Base-by-base conservation (phyloP, 2,329 filamentous ascomycete species). In the Remersonia thermophila region DNA sequence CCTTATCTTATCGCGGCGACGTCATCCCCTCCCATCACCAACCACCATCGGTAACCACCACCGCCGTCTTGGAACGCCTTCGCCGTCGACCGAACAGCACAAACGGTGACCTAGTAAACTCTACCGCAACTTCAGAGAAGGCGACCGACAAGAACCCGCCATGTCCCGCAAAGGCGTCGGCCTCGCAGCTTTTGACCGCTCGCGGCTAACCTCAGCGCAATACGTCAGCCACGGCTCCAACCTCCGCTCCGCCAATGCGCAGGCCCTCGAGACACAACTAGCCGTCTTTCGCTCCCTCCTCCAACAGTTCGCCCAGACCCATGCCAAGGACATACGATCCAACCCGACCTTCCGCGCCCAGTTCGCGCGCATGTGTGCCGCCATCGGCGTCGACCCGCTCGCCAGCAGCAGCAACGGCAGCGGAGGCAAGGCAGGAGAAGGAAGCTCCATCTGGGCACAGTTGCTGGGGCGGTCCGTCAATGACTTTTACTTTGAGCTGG, bases 401-500 rank as follows among this genome's bases (percentile, higher is more conserved):
- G 85, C 86, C n/a, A 77, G 71, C 39, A 70, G 64, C 48, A 75
- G 68, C 51, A 60, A 63, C 41, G 53, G 16, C 3, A 65, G 64
- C 42, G 58, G 59, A 29, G 63, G 60, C 32, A 61, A 65, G 45
- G 56, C 62, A 13, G 62, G 58, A 26, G 66, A 64, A 5, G 66
- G 61, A 1, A 73, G 74, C 13, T 91, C 80, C 40, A 77, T 95
- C 40, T 96, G 91, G 89, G 82, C 85, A 7, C 87, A 95, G 63
- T 74, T 96, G 44, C 70, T 96, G 14, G 91, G 91, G 20, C 76
- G 82, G 41, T 86, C 79, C 50, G 87, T 98, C 48, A 93, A 95
- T 55, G 91, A 98, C 58, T 98, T 98, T 55, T 98, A 96, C 63
- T 96, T 96, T 58, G 89, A 93, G 64, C 75, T 98, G 31, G 91